Base-by-base conservation (phyloP, 805 yeast species). In the Pachysolen tannophilus region DNA sequence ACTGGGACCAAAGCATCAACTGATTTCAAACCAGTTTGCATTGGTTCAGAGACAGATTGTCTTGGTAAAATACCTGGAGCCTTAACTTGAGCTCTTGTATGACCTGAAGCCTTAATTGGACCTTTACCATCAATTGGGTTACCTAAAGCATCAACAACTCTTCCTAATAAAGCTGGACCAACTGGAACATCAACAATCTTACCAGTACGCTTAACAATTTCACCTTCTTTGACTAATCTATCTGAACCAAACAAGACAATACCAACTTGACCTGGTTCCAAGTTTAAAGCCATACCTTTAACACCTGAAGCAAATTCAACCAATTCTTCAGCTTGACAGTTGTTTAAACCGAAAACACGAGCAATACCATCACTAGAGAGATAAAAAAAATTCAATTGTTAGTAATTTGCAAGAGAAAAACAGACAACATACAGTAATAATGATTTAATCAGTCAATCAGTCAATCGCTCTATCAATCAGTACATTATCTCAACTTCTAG, bases 31-130 rank as follows among this genome's bases (percentile, higher is more conserved):
- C 98, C 99, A 59, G 98, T 90, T 77, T 92, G 98, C 82, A 92
- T 92, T 66, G 99, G 98, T 79, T 92, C 98, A 75, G 65, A 79
- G 53, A 92, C 99, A 44, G 97, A 86, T 60, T 82, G 84, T 80
- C 99, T 90, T 75, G 98, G 98, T 68, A 92, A 79, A 61, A 92
- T 92, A 80, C 99, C 99, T 69, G 98, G 99, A 56, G 98, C 99
- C 78, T 92, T 92, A 56, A 90, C 83, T 78, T 92, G 96, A 56
- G 97, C 97, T 78, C 94, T 85, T 60, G 94, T 72, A 56, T 79
- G 70, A 58, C 79, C 75, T 61, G 74, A 78, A 56, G 94, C 72
- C 60, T 82, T 79, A 55, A 92, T 76, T 68, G 98, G 98, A 51
- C 98, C 99, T 77, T 92, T 92, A 74, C 97, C 99, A 64, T 92